Evolutionary conservation across 495 filamentous ascomycete species (phyloP).

Genomic region (Terfezia claveryi): DNA sequence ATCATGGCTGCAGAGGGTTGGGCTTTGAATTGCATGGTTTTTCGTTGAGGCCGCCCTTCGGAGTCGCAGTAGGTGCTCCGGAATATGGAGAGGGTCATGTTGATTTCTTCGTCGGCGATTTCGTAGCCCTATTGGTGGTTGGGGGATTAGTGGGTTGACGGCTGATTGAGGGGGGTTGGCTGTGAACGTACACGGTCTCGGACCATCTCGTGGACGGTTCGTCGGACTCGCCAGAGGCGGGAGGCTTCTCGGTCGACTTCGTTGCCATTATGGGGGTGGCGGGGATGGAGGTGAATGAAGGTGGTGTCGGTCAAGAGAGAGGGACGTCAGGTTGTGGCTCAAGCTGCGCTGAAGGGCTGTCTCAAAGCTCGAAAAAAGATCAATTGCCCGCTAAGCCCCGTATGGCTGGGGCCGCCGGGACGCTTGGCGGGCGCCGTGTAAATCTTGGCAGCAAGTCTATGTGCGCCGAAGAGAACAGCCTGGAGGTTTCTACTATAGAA

Average conservation of each 20-base stretch:
- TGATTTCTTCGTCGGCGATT: slow-evolving; percentile 68
- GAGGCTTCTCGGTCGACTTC: slow-evolving; percentile 46
- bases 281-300: no score
- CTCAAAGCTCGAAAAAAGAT: no score
- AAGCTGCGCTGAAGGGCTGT: no score
- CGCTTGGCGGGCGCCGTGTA: no score
- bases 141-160: slow-evolving; percentile 1
- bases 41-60: slow-evolving; percentile 42
- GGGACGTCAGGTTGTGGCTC: no score
- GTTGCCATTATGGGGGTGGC: background rate
- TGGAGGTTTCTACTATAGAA: no score
- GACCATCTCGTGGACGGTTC: slow-evolving; percentile 73
- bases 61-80: slow-evolving; percentile 37
- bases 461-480: no score
- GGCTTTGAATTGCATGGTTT: slow-evolving; percentile 64
- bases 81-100: slow-evolving; percentile 60
- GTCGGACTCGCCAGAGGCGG: slow-evolving; percentile 68
- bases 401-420: no score
- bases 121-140: slow-evolving; percentile 55
- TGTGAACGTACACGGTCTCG: slow-evolving; percentile 42
- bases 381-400: no score
- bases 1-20: slow-evolving; percentile 65
- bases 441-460: no score
- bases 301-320: no score
- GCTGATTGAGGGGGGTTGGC: background rate